Percentiles rank a stretch among this genome's conserved stretches.
phyloP scores from a whole-genome alignment of 2,329 filamentous ascomycete species.

The Colletotrichum sp. region DNA sequence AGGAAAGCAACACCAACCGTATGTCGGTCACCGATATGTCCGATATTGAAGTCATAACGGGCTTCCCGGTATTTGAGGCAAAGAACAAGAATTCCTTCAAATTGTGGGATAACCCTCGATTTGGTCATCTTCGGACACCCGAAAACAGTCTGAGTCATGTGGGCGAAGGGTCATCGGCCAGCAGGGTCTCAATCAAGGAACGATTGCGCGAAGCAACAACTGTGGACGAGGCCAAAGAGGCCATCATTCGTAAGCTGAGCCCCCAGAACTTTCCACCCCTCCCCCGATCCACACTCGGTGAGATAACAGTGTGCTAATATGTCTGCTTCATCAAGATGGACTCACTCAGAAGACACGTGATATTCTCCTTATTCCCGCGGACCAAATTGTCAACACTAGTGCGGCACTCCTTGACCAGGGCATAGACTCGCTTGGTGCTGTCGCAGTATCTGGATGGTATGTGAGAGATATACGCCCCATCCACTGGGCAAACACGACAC shows the following conservation, averaged over 20 bases:
- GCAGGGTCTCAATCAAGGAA: background rate
- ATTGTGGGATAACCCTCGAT: background rate
- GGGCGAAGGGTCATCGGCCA: background rate
- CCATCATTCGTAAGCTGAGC: background rate
- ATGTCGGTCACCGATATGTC: background rate
- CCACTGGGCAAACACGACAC: background rate
- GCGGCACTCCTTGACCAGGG: constrained; percentile 22
- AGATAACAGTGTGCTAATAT: background rate
- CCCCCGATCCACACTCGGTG: too few species aligned
- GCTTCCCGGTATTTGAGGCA: background rate
- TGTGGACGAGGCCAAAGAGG: background rate
- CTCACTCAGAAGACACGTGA: background rate
- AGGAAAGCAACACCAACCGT: background rate
- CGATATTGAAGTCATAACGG: background rate
- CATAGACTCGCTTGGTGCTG: constrained; percentile 30
- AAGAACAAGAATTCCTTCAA: background rate
- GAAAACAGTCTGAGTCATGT: background rate
- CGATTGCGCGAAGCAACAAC: background rate
- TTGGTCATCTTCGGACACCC: background rate
- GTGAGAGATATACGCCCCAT: background rate
- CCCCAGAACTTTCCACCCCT: background rate
- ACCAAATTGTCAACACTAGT: background rate
- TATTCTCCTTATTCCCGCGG: background rate
- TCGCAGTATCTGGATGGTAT: constrained; percentile 48
- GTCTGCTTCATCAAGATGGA: background rate